Percentiles rank a stretch among this genome's conserved stretches.
Evolutionary conservation across 2,329 filamentous ascomycete species (phyloP).

Genomic region (Byssochlamys sp.): DNA sequence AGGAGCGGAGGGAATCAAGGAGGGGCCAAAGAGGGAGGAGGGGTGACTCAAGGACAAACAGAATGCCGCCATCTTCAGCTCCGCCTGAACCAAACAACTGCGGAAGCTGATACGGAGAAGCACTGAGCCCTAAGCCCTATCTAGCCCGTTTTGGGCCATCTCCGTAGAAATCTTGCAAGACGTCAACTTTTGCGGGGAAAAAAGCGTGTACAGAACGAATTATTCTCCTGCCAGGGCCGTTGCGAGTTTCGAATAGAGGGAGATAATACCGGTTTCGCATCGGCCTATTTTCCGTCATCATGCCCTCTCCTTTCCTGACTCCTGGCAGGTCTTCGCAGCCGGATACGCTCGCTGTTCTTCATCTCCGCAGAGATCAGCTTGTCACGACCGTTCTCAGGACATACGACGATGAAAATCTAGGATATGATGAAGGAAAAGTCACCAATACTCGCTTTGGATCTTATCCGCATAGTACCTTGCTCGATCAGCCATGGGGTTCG

Average conservation of each 20-base stretch:
- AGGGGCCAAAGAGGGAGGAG: background rate
- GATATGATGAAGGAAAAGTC: slow-evolving; percentile 66
- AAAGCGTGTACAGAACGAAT: background rate
- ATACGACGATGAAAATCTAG: slow-evolving; percentile 54
- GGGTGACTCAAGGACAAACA: background rate
- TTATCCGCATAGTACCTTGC: slow-evolving; percentile 68
- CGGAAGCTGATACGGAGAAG: background rate
- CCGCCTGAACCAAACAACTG: background rate
- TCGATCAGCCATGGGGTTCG: slow-evolving; percentile 77
- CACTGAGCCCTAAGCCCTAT: slow-evolving; percentile 2
- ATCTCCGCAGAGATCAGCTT: slow-evolving; percentile 78
- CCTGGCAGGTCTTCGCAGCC: slow-evolving; percentile 54
- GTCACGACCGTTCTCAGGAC: slow-evolving; percentile 63
- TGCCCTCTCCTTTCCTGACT: slow-evolving; percentile 68
- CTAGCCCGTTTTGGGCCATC: slow-evolving; percentile 1
- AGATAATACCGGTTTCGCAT: background rate
- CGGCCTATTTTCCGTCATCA: slow-evolving; percentile 7
- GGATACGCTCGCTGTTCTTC: slow-evolving; percentile 67
- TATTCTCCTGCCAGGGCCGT: background rate
- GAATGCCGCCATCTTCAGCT: background rate
- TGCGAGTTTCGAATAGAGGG: background rate
- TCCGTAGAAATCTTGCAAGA: background rate
- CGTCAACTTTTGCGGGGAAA: background rate
- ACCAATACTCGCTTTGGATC: slow-evolving; percentile 92
- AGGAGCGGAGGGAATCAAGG: background rate